phyloP scores from a whole-genome alignment of 352 stramenopile species.

The Elongisporangium senticosum region DNA sequence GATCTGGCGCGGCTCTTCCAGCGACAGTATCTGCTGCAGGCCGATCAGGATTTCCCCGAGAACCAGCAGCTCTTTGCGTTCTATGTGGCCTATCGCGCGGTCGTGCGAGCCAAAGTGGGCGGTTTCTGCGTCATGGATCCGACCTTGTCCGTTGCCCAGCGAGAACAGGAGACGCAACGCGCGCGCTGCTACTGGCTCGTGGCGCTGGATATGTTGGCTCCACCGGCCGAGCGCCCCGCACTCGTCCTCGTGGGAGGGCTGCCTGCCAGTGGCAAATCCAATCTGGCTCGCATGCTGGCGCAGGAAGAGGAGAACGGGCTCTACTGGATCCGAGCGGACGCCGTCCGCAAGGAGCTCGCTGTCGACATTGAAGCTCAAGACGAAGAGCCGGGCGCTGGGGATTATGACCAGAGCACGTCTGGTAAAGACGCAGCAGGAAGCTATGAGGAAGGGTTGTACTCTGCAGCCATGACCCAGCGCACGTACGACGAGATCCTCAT shows the following conservation, averaged over 20 bases:
- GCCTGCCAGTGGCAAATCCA: conserved; percentile 63
- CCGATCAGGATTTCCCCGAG: conserved; percentile 38
- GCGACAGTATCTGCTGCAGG: conserved; percentile 47
- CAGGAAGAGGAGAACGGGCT: conserved; percentile 29
- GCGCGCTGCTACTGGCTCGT: conserved; percentile 64
- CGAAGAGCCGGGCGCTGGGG: not conserved
- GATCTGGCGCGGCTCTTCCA: conserved; percentile 48
- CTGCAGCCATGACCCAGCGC: conserved; percentile 41
- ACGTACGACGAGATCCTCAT: conserved; percentile 66
- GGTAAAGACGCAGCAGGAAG: conserved; percentile 9
- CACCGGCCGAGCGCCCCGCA: conserved; percentile 32
- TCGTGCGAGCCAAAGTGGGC: conserved; percentile 65
- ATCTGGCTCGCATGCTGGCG: conserved; percentile 42
- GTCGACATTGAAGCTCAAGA: not conserved
- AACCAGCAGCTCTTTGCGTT: conserved; percentile 46
- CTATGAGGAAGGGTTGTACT: conserved; percentile 60
- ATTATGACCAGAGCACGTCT: conserved; percentile 2
- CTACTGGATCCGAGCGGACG: conserved; percentile 56
- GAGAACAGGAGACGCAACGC: conserved; percentile 30
- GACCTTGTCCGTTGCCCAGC: conserved; percentile 28
- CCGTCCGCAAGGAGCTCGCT: conserved; percentile 56
- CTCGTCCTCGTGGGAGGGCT: conserved; percentile 54
- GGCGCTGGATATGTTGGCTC: conserved; percentile 44
- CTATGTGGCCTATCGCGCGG: conserved; percentile 60
- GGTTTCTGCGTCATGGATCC: conserved; percentile 59